A percentile compares a stretch with the other conserved stretches of the same genome.
phyloP scores from a whole-genome alignment of 2,329 filamentous ascomycete genomes.

The Thelonectria olida region DNA sequence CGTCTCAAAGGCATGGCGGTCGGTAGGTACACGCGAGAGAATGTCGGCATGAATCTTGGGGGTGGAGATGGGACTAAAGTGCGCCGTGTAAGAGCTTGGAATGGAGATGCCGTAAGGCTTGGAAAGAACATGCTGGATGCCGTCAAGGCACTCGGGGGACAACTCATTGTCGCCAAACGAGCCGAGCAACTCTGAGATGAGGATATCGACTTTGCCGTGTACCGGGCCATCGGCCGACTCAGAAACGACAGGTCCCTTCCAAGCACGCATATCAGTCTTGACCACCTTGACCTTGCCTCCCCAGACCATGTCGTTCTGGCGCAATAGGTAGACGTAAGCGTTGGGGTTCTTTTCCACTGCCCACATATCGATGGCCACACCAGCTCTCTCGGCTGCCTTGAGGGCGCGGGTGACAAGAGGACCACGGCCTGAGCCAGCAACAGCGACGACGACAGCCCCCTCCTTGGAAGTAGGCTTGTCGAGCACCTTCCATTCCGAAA shows the following conservation, averaged over 20 bases:
- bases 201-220: slow-evolving; percentile 82
- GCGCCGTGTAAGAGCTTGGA: slow-evolving; percentile 90
- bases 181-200: slow-evolving; percentile 92
- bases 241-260: slow-evolving; percentile 79
- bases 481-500: slow-evolving; percentile 80
- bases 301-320: slow-evolving; percentile 88
- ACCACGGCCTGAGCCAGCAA: slow-evolving; percentile 92
- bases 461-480: slow-evolving; percentile 76
- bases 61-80: slow-evolving; percentile 89
- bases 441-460: slow-evolving; percentile 83
- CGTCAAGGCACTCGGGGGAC: slow-evolving; percentile 94
- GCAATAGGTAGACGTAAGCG: slow-evolving; percentile 90
- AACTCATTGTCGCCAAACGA: slow-evolving; percentile 98
- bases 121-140: slow-evolving; percentile 88
- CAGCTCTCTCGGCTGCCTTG: slow-evolving; percentile 78
- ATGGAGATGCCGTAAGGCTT: slow-evolving; percentile 89
- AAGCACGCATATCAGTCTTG: slow-evolving; percentile 96
- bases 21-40: slow-evolving; percentile 65
- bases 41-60: slow-evolving; percentile 89
- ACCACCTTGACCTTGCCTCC: slow-evolving; percentile 82
- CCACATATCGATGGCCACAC: slow-evolving; percentile 85
- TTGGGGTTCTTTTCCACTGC: slow-evolving; percentile 99
- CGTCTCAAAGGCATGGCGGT: slow-evolving; percentile 82
- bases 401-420: slow-evolving; percentile 90
- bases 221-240: slow-evolving; percentile 55